A percentile compares a stretch with the other conserved stretches of the same genome.
Conservation (phyloP, 2,329 filamentous ascomycete genomes). For the Fusarium bactridioides region DNA sequence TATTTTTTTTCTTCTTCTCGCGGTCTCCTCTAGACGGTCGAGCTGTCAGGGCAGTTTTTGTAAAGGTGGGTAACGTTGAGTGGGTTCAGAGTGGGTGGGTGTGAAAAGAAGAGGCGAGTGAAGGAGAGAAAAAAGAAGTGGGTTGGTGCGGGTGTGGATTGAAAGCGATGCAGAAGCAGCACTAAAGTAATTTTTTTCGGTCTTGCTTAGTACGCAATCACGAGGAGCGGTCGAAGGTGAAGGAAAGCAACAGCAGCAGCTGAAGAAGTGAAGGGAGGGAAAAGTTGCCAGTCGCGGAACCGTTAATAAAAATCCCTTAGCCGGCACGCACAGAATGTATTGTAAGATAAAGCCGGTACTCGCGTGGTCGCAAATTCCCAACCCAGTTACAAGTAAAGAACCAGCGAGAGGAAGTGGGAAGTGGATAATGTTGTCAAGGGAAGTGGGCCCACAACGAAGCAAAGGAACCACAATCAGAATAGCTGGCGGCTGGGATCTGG, state of each 20-base stretch:
- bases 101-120: slow-evolving; percentile 35
- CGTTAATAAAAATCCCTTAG: slow-evolving; percentile 33
- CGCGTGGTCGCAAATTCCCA: slow-evolving; percentile 29
- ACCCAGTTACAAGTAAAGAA: slow-evolving; percentile 19
- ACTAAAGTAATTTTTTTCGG: slow-evolving; percentile 27
- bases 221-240: slow-evolving; percentile 18
- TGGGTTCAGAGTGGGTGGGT: slow-evolving; percentile 35
- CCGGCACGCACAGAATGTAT: slow-evolving; percentile 33
- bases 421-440: slow-evolving; percentile 38
- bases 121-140: slow-evolving; percentile 38
- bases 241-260: slow-evolving; percentile 5
- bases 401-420: slow-evolving; percentile 32
- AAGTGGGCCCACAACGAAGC: slow-evolving; percentile 41
- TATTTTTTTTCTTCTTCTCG: slow-evolving; percentile 42
- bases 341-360: slow-evolving; percentile 20
- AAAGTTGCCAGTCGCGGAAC: slow-evolving; percentile 31
- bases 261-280: not conserved
- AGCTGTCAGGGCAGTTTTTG: slow-evolving; percentile 43
- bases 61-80: slow-evolving; percentile 42
- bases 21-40: slow-evolving; percentile 26
- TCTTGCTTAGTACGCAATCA: slow-evolving; percentile 32
- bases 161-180: slow-evolving; percentile 29
- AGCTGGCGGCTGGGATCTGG: slow-evolving; percentile 43
- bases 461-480: slow-evolving; percentile 41
- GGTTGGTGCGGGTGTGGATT: slow-evolving; percentile 35